Evolutionary conservation across 805 yeast species (phyloP).

Genomic region (Candida namnaoensis): DNA sequence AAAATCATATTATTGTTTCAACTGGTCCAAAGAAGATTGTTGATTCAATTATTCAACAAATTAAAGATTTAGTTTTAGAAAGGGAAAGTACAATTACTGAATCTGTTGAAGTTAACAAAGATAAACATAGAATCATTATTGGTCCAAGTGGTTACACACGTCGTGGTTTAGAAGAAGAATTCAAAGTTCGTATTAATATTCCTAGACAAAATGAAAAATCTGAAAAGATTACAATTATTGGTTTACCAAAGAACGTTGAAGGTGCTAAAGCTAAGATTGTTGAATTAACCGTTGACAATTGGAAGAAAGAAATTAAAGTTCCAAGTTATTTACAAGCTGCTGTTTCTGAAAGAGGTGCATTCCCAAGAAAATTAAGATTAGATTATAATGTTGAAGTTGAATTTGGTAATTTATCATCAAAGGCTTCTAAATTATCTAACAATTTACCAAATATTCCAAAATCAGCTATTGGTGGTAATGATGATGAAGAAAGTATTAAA

Average conservation of each 20-base stretch:
- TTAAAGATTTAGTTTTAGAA: constrained; percentile 53
- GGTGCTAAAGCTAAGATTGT: constrained; percentile 53
- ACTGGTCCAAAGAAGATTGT: constrained; percentile 75
- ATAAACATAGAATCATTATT: constrained; percentile 65
- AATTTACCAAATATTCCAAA: constrained; percentile 38
- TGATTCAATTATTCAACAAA: constrained; percentile 50
- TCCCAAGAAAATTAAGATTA: constrained; percentile 42
- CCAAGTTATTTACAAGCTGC: constrained; percentile 51
- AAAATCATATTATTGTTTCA: constrained; percentile 46
- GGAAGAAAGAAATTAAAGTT: constrained; percentile 41
- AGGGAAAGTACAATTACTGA: constrained; percentile 52
- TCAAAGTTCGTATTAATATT: constrained; percentile 50
- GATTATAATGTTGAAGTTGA: constrained; percentile 50
- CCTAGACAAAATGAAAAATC: constrained; percentile 50
- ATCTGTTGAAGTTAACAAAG: constrained; percentile 52
- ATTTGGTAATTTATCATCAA: constrained; percentile 42
- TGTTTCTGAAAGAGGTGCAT: constrained; percentile 60
- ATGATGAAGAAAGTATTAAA: constrained; percentile 27
- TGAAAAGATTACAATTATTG: constrained; percentile 47
- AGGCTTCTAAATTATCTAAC: constrained; percentile 41
- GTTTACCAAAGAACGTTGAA: constrained; percentile 58
- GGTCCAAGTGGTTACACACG: constrained; percentile 79
- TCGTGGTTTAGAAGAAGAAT: constrained; percentile 63
- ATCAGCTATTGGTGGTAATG: constrained; percentile 32
- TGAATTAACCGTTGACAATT: constrained; percentile 52